phyloP scores from a whole-genome alignment of 768 basidiomycete genomes.

The Agaricus subrufescens region DNA sequence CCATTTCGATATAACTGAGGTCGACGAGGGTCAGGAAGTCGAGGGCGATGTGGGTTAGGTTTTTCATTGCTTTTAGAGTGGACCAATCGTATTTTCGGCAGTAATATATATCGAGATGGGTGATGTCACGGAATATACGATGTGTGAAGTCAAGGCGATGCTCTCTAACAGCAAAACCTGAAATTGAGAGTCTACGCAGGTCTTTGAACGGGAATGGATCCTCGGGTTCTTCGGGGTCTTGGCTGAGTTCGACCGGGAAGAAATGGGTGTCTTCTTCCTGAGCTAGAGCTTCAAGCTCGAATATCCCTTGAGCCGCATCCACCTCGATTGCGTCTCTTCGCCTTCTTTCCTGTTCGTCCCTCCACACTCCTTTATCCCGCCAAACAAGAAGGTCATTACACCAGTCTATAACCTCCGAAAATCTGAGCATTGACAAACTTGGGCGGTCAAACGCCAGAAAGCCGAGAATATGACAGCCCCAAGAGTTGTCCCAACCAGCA shows the following conservation, averaged over 20 bases:
- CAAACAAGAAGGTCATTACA: neutral
- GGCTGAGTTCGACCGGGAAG: no score
- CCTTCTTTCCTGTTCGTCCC: neutral
- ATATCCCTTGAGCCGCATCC: neutral
- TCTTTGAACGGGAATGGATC: constrained; percentile 3
- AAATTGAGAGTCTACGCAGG: neutral
- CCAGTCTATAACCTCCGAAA: neutral
- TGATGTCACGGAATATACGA: constrained; percentile 4
- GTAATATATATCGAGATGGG: constrained; percentile 8
- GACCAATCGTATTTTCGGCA: constrained; percentile 2
- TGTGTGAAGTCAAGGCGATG: neutral
- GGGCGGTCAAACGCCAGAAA: neutral
- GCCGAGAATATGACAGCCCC: neutral
- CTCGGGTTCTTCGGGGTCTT: neutral
- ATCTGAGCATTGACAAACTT: neutral
- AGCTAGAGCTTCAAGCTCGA: neutral
- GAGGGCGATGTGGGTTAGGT: neutral
- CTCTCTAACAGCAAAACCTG: neutral
- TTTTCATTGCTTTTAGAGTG: neutral
- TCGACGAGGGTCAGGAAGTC: constrained; percentile 1
- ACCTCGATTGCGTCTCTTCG: neutral
- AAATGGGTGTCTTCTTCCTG: neutral
- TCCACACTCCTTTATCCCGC: neutral
- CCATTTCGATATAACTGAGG: neutral
- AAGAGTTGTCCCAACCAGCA: constrained; percentile 5